A percentile compares a stretch with the other conserved stretches of the same genome.
Conservation (phyloP, 768 basidiomycete species). For the Tylopilus rubrobrunneus region DNA sequence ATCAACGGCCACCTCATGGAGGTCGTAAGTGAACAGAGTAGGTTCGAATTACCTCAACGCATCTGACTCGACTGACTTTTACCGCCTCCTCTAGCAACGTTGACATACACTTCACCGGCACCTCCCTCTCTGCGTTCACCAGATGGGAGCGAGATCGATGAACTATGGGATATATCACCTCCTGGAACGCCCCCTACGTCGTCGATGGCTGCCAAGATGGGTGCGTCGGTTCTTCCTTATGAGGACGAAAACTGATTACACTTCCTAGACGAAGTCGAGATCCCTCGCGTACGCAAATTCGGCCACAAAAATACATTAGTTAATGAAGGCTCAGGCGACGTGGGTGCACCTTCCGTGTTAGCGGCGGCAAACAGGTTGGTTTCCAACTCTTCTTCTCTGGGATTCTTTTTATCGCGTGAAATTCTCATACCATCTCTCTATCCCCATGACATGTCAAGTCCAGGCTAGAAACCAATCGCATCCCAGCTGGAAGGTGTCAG, state of each 20-base stretch:
- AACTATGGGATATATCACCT: slow-evolving; percentile 48
- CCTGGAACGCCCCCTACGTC: slow-evolving; percentile 40
- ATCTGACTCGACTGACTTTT: slow-evolving; percentile 4
- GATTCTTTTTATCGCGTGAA: slow-evolving; percentile 17
- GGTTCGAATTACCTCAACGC: slow-evolving; percentile 20
- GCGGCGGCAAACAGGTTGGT: slow-evolving; percentile 22
- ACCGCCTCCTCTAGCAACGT: slow-evolving; percentile 18
- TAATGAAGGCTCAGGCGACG: slow-evolving; percentile 1
- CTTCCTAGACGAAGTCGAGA: slow-evolving; percentile 44
- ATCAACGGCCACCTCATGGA: slow-evolving; percentile 49
- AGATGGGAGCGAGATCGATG: slow-evolving; percentile 45
- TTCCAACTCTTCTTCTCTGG: slow-evolving; percentile 6
- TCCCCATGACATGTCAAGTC: slow-evolving; percentile 26
- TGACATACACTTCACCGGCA: slow-evolving; percentile 41
- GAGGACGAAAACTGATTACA: slow-evolving; percentile 2
- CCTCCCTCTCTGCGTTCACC: slow-evolving; percentile 35
- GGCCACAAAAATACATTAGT: slow-evolving; percentile 29
- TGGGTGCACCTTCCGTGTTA: slow-evolving; percentile 10
- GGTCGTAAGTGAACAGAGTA: slow-evolving; percentile 65
- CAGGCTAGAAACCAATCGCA: slow-evolving; percentile 23
- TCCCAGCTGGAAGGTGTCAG: slow-evolving; percentile 13
- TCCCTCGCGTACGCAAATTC: slow-evolving; percentile 50
- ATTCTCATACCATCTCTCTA: slow-evolving; percentile 20
- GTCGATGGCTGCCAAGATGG: slow-evolving; percentile 46
- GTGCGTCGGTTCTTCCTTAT: slow-evolving; percentile 28